Evolutionary conservation across 2,329 filamentous ascomycete genomes (phyloP), one percentile per base, ranked within the genome.

Genomic region (Trichoderma afroharzianum): DNA sequence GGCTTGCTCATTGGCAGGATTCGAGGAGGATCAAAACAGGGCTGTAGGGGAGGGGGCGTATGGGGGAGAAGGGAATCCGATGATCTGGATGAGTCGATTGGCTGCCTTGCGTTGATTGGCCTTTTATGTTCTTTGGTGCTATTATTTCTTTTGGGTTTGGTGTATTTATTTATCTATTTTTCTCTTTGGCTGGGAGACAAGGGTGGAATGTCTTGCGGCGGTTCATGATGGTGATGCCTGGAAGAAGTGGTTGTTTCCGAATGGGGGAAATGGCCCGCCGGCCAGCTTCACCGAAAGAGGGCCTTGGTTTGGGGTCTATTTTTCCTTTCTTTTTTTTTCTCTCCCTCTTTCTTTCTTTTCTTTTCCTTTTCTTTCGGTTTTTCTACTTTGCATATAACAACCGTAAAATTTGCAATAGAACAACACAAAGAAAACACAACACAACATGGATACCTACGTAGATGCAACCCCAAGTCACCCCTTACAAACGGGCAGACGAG

Each of bases 61-160:
- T 57, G 24, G 14, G 33, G 53, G 21, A 21, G n/a, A 30, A 33
- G 50, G 24, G 47, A 47, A 50, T 67, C 63, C 63, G 63, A 67
- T 57, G 63, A 67, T 67, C 63, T 67, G 63, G 32, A 39, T 57
- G 64, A 58, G 32, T 68, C 57, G 53, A 68, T 68, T 68, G 64
- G 64, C 64, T 24, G 64, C 64, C 64, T 59, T 68, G 33, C 33
- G 33, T 6, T 47, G 50, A 68, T 43, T 68, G 64, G 64, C 30
- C 11, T 33, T 14, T 33, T 59, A 33, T 30, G 47, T 53, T 53
- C 47, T 53, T 53, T 30, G 24, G 32, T 47, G 7, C 21, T 55
- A 18, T 21, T 21, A 14, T 59, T 59, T 18, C 11, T 4, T 59
- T 18, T 21, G 28, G 28, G 28, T 8, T 0, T 39, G 36, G 36